Conservation (phyloP, 225 moss, liverwort and hornwort genomes). For the Bryoerythrophyllum caledonicum region DNA sequence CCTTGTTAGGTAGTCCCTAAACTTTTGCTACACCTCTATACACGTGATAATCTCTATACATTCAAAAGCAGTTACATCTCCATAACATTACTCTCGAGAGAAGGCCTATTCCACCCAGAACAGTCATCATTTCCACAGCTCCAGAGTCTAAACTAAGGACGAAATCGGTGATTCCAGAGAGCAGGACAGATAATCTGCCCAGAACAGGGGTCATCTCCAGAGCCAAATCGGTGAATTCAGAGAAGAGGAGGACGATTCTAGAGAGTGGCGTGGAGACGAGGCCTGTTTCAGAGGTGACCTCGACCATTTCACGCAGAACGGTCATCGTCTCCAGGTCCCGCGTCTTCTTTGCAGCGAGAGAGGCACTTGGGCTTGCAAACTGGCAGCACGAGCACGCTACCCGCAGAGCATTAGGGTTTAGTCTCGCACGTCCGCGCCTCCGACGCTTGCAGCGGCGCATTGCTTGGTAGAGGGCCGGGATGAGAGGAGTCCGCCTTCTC, state of each 20-base stretch:
- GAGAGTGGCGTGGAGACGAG: background rate
- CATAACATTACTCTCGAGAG: too few species aligned
- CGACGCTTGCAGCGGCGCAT: background rate
- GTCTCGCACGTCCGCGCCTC: background rate
- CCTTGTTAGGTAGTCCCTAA: too few species aligned
- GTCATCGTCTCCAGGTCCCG: slow-evolving; percentile 9
- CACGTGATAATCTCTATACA: too few species aligned
- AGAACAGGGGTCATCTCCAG: background rate
- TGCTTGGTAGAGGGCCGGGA: slow-evolving; percentile 19
- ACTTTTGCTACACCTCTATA: too few species aligned
- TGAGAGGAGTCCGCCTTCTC: slow-evolving; percentile 41
- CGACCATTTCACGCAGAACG: background rate
- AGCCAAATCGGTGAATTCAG: background rate
- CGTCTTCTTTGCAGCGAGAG: background rate
- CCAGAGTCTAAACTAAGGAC: too few species aligned
- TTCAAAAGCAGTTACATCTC: too few species aligned
- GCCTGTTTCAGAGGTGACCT: background rate
- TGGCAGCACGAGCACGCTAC: background rate
- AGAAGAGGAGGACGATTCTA: background rate
- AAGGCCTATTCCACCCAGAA: background rate
- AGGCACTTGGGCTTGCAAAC: background rate
- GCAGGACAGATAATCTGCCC: background rate
- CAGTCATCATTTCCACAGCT: background rate
- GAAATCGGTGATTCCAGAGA: too few species aligned
- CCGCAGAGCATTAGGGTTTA: slow-evolving; percentile 28